Evolutionary conservation across 305 asterid species (phyloP).

Genomic region (Fraxinus sp.): DNA sequence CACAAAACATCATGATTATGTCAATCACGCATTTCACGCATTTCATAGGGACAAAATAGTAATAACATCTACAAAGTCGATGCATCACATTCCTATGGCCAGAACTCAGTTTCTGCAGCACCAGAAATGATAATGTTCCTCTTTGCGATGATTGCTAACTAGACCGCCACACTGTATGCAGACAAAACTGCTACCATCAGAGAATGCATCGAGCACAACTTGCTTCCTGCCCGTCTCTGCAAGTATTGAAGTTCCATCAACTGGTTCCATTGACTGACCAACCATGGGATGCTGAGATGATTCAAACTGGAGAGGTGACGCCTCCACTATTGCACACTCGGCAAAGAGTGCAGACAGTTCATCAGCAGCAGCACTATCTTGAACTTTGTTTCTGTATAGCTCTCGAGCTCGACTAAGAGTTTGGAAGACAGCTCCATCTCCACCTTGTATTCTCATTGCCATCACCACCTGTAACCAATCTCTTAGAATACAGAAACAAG

Average conservation of each 20-base stretch:
- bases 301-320: constrained; percentile 43
- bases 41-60: constrained; percentile 6
- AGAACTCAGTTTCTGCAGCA: constrained; percentile 56
- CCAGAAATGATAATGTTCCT: constrained; percentile 74
- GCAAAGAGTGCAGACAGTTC: constrained; percentile 78
- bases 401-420: constrained; percentile 68
- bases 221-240: constrained; percentile 77
- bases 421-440: constrained; percentile 60
- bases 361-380: constrained; percentile 65
- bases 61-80: background rate
- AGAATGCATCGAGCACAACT: constrained; percentile 62
- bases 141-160: constrained; percentile 70
- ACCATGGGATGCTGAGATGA: constrained; percentile 26
- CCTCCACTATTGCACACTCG: constrained; percentile 84
- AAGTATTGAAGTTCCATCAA: constrained; percentile 63
- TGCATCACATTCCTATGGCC: background rate
- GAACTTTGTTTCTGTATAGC: constrained; percentile 53
- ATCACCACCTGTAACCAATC: constrained; percentile 51
- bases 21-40: background rate
- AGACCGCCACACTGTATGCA: constrained; percentile 84
- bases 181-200: constrained; percentile 86
- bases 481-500: constrained; percentile 7
- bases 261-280: constrained; percentile 35
- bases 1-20: background rate
- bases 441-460: constrained; percentile 75